Evolutionary conservation across 495 filamentous ascomycete species (phyloP), one percentile per base, ranked within the genome.

Genomic region (Xylaria bambusicola): DNA sequence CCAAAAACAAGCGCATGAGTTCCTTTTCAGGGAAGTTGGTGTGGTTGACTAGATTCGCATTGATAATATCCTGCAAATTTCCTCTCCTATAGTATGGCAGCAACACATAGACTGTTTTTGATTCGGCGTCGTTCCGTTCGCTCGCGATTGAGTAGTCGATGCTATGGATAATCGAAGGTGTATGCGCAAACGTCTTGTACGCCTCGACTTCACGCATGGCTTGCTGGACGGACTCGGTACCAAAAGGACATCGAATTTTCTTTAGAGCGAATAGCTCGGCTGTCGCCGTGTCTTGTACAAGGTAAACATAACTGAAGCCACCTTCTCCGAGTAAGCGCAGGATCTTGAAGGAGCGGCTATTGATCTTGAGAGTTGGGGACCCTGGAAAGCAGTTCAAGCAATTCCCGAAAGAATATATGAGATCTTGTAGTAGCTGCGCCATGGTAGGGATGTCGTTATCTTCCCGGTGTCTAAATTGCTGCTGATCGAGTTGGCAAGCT

Each of bases 281-380:
- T 49, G 83, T 88, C 29, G 82, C 77, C 42, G 88, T 93, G 68
- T 95, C 91, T 82, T 97, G 90, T 29, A 98, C 94, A 53, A 98
- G 89, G 75, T 98, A 98, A 60, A 98, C 94, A 72, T 98, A 98
- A 63, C 90, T 94, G 81, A 98, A 98, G 59, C 94, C 93, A 72
- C 93, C 93, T 86, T 97, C 94, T 67, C 94, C 94, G 8, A 98
- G 82, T 35, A 98, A 79, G 53, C 93, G 86, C 59, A 96, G 79
- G 71, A 98, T 91, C 82, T 97, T 97, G 82, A 97, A 97, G 74
- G 86, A 92, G 49, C 91, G 87, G 65, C 82, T 90, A 75, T 98
- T 97, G 79, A 98, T 96, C 70, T 93, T 94, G 57, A 98, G 80
- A 64, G 93, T 90, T 54, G 94, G 94, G 46, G 91, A 91, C 64